Evolutionary conservation across 768 basidiomycete genomes (phyloP).

Genomic region (Boletus vermiculosoides): DNA sequence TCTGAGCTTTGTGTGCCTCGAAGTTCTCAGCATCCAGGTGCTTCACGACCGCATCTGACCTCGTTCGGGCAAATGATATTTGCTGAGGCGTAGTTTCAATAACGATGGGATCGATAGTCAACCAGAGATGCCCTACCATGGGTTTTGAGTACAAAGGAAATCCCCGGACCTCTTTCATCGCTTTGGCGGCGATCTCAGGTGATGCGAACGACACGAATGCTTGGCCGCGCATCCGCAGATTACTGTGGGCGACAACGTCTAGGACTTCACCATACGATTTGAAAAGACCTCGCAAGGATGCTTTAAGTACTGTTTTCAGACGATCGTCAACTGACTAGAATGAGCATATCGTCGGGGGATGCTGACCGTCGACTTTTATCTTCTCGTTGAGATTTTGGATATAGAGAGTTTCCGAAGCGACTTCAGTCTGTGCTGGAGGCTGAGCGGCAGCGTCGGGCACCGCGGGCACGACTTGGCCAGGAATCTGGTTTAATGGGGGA

Average conservation of each 20-base stretch:
- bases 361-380: slow-evolving; percentile 73
- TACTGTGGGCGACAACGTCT: slow-evolving; percentile 93
- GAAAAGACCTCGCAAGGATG: slow-evolving; percentile 85
- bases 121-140: slow-evolving; percentile 60
- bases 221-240: slow-evolving; percentile 97
- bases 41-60: slow-evolving; percentile 89
- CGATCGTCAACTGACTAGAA: slow-evolving; percentile 8
- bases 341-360: slow-evolving; percentile 3
- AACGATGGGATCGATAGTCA: not conserved
- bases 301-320: slow-evolving; percentile 69
- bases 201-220: slow-evolving; percentile 93
- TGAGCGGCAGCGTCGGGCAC: slow-evolving; percentile 15
- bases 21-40: slow-evolving; percentile 61
- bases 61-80: slow-evolving; percentile 88
- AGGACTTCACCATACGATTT: slow-evolving; percentile 90
- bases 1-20: slow-evolving; percentile 70
- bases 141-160: slow-evolving; percentile 97
- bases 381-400: slow-evolving; percentile 97
- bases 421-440: slow-evolving; percentile 39
- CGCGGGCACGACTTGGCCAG: slow-evolving; percentile 25
- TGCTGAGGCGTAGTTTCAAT: slow-evolving; percentile 52
- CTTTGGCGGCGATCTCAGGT: slow-evolving; percentile 79
- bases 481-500: slow-evolving; percentile 28
- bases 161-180: slow-evolving; percentile 87
- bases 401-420: slow-evolving; percentile 82